Base-by-base conservation (phyloP, 805 yeast species). In the Nakazawaea populi region DNA sequence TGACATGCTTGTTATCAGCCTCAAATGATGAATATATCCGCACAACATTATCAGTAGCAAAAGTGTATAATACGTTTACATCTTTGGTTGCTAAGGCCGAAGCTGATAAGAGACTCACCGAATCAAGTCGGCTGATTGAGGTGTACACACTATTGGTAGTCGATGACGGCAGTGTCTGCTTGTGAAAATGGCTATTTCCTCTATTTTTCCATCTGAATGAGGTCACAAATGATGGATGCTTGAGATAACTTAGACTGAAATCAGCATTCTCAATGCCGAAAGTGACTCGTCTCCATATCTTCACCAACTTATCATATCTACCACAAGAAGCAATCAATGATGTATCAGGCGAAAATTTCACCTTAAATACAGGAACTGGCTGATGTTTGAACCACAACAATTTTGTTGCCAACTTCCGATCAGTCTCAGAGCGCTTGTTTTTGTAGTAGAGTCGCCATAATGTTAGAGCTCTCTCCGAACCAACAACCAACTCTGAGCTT, bases 261-360 rank as follows among this genome's bases (percentile, higher is more conserved):
- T 75, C 73, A 6, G 83, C 74, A 39, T 80, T 75, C 36, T 79
- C 81, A 30, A 76, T 75, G 35, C 86, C 89, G 59, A 82, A 87
- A 6, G 85, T 77, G 6, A 82, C 72, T 47, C 97, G 70, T 49
- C 82, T 74, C 96, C 96, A 91, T 2, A 89, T 72, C 60, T 88
- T 89, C 31, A 88, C 82, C 11, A 86, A 69, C 36, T 73, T 72
- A 62, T 89, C 96, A 61, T 75, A 79, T 40, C 69, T 70, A 0
- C 87, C 83, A 38, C 78, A 74, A 46, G 85, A 76, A 7, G 90
- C 86, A 24, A 90, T 79, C 42, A 83, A 72, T 47, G 76, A 75
- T 0, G 89, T 79, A 55, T 87, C 86, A n/a, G 79, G 80, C 0
- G 96, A 80, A 28, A 87, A 76, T 32, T 73, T 70, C 4, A 83